Base-by-base conservation (phyloP, 768 basidiomycete genomes). In the Lyophyllum semitale region DNA sequence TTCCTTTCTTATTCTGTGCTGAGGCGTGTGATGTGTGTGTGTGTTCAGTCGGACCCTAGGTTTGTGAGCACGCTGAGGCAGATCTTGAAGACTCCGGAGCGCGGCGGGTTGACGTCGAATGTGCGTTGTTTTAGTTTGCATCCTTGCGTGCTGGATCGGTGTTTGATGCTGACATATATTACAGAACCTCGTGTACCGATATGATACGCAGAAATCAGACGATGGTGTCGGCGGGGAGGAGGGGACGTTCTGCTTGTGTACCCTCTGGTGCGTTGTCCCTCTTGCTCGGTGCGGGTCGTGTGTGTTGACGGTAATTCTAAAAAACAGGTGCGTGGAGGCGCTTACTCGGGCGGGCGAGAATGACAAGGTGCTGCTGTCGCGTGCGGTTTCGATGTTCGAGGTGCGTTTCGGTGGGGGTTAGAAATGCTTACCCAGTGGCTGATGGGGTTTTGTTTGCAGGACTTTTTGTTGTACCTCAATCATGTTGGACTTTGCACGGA, bases 181-280 rank as follows among this genome's bases (percentile, higher is more conserved):
- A 13, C 59, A 93, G 90, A 88, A 87, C 62, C 80, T 93, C 9
- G 90, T 93, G 6, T 96, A 90, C 66, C 86, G 95, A 8, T 98
- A 98, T 69, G 93, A 98, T 66, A 87, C 90, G 12, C 73, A 69
- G 23, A 90, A 90, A 68, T 86, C 91, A 0, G 88, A 91, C 54
- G 96, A 98, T 63, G 96, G 96, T 7, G 93, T 98, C 12, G 95
- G 96, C 1, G 95, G 95, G 1, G 93, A 96, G 59, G 95, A 97
- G 71, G 95, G 95, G 1, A 95, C 91, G 0, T 97, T 98, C 73
- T 93, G 92, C 57, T 75, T 98, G 44, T 95, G 93, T 64, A 92
- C 90, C 0, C 69, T 93, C 7, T 93, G 89, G 91, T 89, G 48
- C 6, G 75, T 68, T 51, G 44, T 18, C 23, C 9, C 8, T 42